phyloP scores from a whole-genome alignment of 2,329 filamentous ascomycete genomes.

The Elsinoe australis region DNA sequence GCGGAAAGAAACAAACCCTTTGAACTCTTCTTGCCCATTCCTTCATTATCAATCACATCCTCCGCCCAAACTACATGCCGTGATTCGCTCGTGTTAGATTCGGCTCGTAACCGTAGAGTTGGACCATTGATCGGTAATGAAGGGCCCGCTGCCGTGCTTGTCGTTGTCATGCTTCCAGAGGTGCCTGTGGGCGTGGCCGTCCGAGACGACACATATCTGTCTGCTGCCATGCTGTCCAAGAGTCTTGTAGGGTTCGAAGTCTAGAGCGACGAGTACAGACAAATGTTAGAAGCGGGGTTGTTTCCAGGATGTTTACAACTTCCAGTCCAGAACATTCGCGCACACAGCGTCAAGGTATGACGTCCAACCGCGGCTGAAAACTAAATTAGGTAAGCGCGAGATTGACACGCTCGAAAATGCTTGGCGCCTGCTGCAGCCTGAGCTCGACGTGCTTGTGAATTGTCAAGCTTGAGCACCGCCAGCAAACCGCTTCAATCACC shows the following conservation, averaged over 20 bases:
- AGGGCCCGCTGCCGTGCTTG: conserved; percentile 24
- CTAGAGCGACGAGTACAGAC: background rate
- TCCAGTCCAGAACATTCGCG: too few species aligned
- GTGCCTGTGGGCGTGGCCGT: conserved; percentile 25
- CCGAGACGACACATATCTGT: conserved; percentile 10
- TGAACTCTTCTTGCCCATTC: conserved; percentile 83
- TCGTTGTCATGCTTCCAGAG: conserved; percentile 29
- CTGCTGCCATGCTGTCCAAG: conserved; percentile 18
- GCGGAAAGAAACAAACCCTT: conserved; percentile 57
- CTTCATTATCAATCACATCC: conserved; percentile 91
- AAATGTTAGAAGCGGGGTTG: too few species aligned
- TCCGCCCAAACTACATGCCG: conserved; percentile 84
- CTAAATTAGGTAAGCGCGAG: conserved; percentile 14
- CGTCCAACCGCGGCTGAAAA: background rate
- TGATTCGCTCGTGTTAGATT: conserved; percentile 33
- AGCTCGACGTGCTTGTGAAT: conserved; percentile 12
- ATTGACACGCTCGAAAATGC: conserved; percentile 15
- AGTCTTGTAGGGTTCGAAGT: background rate
- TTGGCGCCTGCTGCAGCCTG: conserved; percentile 11
- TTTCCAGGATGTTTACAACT: too few species aligned
- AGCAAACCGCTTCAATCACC: background rate
- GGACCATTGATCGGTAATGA: conserved; percentile 21
- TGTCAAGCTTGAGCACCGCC: conserved; percentile 3
- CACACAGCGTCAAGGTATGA: conserved; percentile 6
- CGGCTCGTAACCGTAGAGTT: conserved; percentile 36